Evolutionary conservation across 2,329 filamentous ascomycete genomes (phyloP).

Genomic region (Seiridium unicorne): DNA sequence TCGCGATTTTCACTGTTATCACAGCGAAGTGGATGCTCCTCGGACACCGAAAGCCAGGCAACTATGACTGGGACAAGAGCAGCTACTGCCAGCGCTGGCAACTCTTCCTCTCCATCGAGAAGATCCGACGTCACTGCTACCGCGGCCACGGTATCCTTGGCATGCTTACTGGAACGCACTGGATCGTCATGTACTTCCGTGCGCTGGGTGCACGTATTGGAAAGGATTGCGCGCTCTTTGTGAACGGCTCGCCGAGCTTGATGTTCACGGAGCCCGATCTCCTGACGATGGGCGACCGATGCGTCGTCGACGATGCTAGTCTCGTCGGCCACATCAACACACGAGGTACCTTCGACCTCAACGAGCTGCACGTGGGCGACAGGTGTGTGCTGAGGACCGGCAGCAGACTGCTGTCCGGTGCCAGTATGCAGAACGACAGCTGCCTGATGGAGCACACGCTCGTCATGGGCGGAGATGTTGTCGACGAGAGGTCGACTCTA

Average conservation of each 20-base stretch:
- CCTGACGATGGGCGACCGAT: constrained; percentile 50
- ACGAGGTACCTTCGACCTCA: constrained; percentile 54
- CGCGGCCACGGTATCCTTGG: constrained; percentile 49
- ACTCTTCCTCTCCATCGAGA: constrained; percentile 50
- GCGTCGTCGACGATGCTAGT: constrained; percentile 53
- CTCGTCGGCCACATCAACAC: constrained; percentile 57
- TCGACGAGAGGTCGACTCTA: constrained; percentile 46
- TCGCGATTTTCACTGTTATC: constrained; percentile 43
- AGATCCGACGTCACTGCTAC: constrained; percentile 47
- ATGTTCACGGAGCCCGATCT: constrained; percentile 59
- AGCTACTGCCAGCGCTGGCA: constrained; percentile 60
- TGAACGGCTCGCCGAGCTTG: constrained; percentile 48
- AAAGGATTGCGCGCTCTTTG: constrained; percentile 53
- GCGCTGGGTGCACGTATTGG: constrained; percentile 52
- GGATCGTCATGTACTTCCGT: constrained; percentile 51
- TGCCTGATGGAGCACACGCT: constrained; percentile 57
- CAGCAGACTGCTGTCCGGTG: constrained; percentile 50
- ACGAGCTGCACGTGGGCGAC: constrained; percentile 47
- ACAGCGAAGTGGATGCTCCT: constrained; percentile 50
- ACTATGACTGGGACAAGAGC: constrained; percentile 57
- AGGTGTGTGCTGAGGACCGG: constrained; percentile 51
- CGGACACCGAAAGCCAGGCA: constrained; percentile 47
- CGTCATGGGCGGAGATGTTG: constrained; percentile 54
- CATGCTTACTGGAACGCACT: constrained; percentile 52
- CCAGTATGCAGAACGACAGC: constrained; percentile 49